Evolutionary conservation across 305 asterid genomes (phyloP).

Genomic region (Plantago coronopus): DNA sequence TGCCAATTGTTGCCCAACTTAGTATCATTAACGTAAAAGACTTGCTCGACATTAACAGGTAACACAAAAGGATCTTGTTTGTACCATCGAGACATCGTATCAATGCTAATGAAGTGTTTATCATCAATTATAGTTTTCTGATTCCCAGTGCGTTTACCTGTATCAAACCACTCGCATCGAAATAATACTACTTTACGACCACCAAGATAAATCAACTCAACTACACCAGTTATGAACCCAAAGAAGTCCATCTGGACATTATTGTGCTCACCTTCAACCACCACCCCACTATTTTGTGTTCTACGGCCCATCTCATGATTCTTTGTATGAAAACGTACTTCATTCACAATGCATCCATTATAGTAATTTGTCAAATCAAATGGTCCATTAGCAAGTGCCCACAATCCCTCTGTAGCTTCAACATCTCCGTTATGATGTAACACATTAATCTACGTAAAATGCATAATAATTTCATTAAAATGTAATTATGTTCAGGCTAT

Average conservation of each 20-base stretch:
- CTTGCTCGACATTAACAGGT: not conserved
- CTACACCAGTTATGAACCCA: not conserved
- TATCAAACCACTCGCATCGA: not conserved
- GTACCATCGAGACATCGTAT: not conserved
- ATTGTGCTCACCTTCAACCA: too few species aligned
- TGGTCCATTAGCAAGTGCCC: too few species aligned
- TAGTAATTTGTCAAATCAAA: too few species aligned
- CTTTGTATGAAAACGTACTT: too few species aligned
- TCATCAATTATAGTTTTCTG: not conserved
- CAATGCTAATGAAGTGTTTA: not conserved
- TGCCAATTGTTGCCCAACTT: not conserved
- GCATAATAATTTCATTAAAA: too few species aligned
- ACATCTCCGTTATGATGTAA: too few species aligned
- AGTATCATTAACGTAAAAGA: not conserved
- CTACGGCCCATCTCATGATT: too few species aligned
- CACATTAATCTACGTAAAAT: too few species aligned
- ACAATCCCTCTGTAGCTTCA: too few species aligned
- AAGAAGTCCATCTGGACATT: not conserved
- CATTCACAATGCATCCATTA: too few species aligned
- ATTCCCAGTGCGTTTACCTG: not conserved
- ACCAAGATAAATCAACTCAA: not conserved
- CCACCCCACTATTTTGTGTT: too few species aligned
- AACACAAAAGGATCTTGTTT: not conserved
- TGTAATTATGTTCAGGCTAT: too few species aligned
- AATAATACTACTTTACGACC: not conserved